Evolutionary conservation across 352 stramenopile species (phyloP).

Genomic region (Globisporangium mamillatum): DNA sequence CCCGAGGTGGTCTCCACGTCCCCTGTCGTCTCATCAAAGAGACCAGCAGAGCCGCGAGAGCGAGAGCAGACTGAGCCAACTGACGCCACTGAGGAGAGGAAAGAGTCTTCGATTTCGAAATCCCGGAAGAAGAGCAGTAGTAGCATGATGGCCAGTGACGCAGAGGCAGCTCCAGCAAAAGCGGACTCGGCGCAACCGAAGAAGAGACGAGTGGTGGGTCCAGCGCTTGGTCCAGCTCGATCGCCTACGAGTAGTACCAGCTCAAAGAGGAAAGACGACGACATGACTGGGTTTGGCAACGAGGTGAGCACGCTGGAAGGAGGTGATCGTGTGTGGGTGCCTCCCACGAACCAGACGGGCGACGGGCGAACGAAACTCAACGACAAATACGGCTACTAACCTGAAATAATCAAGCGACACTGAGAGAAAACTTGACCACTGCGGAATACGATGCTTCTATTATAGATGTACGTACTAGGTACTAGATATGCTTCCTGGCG

Average conservation of each 20-base stretch:
- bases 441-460: no score
- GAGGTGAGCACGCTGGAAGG: slow-evolving; percentile 53
- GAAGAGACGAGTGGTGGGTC: slow-evolving; percentile 37
- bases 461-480: no score
- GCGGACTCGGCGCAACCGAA: slow-evolving; percentile 21
- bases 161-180: neutral
- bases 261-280: neutral
- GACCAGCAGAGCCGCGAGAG: neutral
- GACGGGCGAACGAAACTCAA: slow-evolving; percentile 83
- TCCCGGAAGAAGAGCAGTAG: neutral
- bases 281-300: neutral
- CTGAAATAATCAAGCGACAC: neutral
- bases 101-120: neutral
- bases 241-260: slow-evolving; percentile 12
- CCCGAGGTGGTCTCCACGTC: neutral
- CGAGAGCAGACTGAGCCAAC: neutral
- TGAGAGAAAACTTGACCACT: no score
- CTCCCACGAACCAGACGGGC: slow-evolving; percentile 74
- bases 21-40: neutral
- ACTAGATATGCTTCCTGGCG: no score
- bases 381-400: slow-evolving; percentile 85
- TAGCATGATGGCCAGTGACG: no score
- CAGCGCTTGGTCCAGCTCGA: slow-evolving; percentile 35
- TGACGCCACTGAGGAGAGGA: neutral
- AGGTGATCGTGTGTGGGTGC: slow-evolving; percentile 76